phyloP scores from a whole-genome alignment of 208 protist genomes.

The Trypanosoma cruzi region DNA sequence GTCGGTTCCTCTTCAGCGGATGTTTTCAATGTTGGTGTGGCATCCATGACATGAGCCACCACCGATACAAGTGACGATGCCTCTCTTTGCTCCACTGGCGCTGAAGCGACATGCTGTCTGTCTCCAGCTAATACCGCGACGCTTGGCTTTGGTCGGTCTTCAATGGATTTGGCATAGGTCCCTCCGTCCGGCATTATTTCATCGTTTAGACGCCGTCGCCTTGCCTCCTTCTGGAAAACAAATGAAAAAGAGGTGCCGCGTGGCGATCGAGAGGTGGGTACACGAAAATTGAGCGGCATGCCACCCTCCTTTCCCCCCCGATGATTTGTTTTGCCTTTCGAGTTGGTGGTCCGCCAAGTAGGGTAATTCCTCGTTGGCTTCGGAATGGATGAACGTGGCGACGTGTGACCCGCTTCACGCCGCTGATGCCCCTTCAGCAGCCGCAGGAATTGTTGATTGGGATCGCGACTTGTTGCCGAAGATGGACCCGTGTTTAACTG shows the following conservation, averaged over 20 bases:
- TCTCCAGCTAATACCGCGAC: not conserved
- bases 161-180: not conserved
- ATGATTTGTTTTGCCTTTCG: not conserved
- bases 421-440: not conserved
- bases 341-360: not conserved
- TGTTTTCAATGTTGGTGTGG: not conserved
- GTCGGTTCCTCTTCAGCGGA: conserved; percentile 7
- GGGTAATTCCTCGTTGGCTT: conserved; percentile 3
- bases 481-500: no score
- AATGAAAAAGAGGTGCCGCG: conserved; percentile 11
- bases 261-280: not conserved
- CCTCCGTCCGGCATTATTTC: not conserved
- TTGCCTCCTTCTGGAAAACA: conserved; percentile 7
- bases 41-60: not conserved
- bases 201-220: not conserved
- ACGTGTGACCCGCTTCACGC: no score
- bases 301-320: not conserved
- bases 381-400: not conserved
- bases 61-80: not conserved
- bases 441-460: not conserved
- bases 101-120: not conserved
- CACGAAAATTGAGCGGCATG: not conserved
- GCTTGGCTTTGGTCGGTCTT: not conserved
- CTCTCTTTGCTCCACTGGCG: not conserved
- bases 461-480: no score